Conservation (phyloP, 2,329 filamentous ascomycete genomes). For the Talaromyces piceae region DNA sequence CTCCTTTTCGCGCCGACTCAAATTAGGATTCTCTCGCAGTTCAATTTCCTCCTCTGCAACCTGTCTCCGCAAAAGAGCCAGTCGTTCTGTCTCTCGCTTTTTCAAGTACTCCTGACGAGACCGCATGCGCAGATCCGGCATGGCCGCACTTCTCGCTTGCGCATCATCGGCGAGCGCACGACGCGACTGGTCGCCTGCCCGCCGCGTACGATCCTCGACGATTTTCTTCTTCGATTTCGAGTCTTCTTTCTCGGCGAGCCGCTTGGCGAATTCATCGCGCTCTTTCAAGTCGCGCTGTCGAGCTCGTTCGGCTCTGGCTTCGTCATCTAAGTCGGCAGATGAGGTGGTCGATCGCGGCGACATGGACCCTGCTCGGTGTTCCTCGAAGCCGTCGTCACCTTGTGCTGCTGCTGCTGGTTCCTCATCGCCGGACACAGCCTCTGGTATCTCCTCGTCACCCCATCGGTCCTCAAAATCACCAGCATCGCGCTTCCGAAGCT, state of each 20-base stretch:
- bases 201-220: conserved; percentile 52
- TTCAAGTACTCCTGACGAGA: conserved; percentile 89
- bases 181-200: conserved; percentile 53
- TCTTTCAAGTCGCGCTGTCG: conserved; percentile 63
- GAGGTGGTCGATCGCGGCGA: conserved; percentile 24
- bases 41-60: conserved; percentile 84
- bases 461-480: conserved; percentile 68
- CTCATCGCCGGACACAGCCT: conserved; percentile 37
- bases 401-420: too few relatives aligned
- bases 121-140: conserved; percentile 72
- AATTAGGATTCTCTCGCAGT: conserved; percentile 62
- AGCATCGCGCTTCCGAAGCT: conserved; percentile 42
- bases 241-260: conserved; percentile 61
- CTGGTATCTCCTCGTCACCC: conserved; percentile 62
- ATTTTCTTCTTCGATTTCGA: conserved; percentile 62
- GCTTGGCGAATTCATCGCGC: conserved; percentile 70
- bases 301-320: conserved; percentile 50
- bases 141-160: conserved; percentile 59
- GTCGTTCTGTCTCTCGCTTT: conserved; percentile 79
- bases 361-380: conserved; percentile 46
- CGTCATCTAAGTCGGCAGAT: conserved; percentile 52
- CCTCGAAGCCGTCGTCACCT: conserved; percentile 58
- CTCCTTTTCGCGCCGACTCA: conserved; percentile 72
- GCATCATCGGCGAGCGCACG: conserved; percentile 60
- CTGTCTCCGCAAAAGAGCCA: conserved; percentile 81